These are phyloP conservation scores for Hanseniaspora nectarophila DNA, from an alignment of 805 yeast genomes.

Conservation along the genomic window DNA sequence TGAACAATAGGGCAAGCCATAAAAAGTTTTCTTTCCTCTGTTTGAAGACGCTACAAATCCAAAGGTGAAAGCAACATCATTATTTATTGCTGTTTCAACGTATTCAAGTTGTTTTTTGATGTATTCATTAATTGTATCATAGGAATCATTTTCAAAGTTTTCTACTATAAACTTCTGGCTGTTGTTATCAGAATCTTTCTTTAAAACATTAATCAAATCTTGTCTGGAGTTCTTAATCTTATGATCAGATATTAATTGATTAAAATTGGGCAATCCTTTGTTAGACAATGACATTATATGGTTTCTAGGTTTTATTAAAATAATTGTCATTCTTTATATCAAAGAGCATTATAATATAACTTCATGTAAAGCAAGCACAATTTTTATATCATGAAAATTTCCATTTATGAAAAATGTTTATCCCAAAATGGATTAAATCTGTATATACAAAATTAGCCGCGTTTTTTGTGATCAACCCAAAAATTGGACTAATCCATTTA, in stretches of 20 bases:
- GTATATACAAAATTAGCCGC: background rate
- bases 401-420: background rate
- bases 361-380: too few species aligned
- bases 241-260: background rate
- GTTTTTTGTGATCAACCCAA: background rate
- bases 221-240: background rate
- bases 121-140: background rate
- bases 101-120: background rate
- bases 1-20: background rate
- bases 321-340: too few species aligned
- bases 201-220: background rate
- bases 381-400: background rate
- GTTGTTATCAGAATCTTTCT: too few species aligned
- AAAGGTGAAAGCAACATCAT: constrained; percentile 14
- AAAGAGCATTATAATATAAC: too few species aligned
- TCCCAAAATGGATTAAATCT: background rate
- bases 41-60: background rate
- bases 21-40: constrained; percentile 1
- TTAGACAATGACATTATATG: background rate
- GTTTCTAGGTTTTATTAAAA: too few species aligned
- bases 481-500: too few species aligned
- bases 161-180: constrained; percentile 1
- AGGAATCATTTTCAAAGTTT: background rate
- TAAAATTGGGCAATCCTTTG: constrained; percentile 8
- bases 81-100: background rate